Conservation (phyloP, 805 yeast genomes). For the Ogataea parapolymorpha region DNA sequence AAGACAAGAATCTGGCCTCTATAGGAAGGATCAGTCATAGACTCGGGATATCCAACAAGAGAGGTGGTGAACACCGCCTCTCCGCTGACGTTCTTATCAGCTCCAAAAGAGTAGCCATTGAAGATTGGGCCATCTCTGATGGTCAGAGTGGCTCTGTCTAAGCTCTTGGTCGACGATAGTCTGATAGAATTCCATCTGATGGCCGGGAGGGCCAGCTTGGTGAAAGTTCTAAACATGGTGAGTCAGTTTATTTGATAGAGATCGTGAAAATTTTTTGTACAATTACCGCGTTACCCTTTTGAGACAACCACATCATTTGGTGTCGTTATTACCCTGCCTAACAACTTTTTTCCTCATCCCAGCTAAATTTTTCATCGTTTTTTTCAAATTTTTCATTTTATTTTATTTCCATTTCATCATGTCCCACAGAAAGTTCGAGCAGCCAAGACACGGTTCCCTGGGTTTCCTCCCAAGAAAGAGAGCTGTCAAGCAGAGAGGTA, state of each 20-base stretch:
- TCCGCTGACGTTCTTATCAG: conserved; percentile 87
- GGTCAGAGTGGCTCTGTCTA: conserved; percentile 85
- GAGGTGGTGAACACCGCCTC: conserved; percentile 98
- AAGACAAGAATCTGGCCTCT: conserved; percentile 95
- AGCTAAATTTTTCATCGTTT: conserved; percentile 7
- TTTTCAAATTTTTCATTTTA: conserved; percentile 1
- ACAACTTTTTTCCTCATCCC: conserved; percentile 5
- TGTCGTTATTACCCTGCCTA: conserved; percentile 10
- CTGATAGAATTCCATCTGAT: conserved; percentile 18
- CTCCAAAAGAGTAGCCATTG: conserved; percentile 94
- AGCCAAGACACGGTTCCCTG: conserved; percentile 99
- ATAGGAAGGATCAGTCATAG: conserved; percentile 98
- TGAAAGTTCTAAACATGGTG: conserved; percentile 7
- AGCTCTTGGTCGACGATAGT: conserved; percentile 31
- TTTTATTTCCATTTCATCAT: conserved; percentile 38
- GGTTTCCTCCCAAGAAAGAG: conserved; percentile 99
- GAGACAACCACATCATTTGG: conserved; percentile 7
- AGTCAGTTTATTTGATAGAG: conserved; percentile 2
- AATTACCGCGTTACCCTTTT: conserved; percentile 25
- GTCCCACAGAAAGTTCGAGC: conserved; percentile 99
- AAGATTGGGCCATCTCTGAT: conserved; percentile 91
- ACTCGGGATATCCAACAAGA: conserved; percentile 96
- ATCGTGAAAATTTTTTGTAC: conserved; percentile 21
- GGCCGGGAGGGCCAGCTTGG: conserved; percentile 6
- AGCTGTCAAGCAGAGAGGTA: conserved; percentile 97